phyloP scores from a whole-genome alignment of 306 rosid genomes.

The Parietaria judaica region DNA sequence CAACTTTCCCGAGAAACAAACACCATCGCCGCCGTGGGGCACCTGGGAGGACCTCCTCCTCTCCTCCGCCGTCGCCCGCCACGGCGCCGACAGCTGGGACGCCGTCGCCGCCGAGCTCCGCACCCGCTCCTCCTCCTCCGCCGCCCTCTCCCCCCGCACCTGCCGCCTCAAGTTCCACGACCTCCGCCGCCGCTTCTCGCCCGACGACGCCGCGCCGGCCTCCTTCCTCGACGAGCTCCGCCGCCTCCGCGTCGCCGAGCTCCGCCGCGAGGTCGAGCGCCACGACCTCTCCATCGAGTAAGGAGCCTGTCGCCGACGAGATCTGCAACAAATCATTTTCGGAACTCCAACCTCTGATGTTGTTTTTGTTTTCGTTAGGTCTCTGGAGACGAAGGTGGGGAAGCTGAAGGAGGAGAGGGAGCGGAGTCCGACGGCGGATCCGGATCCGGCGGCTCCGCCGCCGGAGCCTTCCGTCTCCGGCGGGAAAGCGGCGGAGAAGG shows the following conservation, averaged over 20 bases:
- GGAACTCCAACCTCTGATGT: not conserved
- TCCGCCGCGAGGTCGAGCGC: constrained; percentile 23
- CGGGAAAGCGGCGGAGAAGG: constrained; percentile 5
- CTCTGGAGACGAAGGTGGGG: constrained; percentile 24
- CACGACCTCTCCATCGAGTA: constrained; percentile 26
- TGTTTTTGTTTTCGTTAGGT: constrained; percentile 3
- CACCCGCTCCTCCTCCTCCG: constrained; percentile 15
- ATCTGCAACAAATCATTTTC: not conserved
- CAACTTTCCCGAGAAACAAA: constrained; percentile 19
- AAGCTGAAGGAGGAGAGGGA: constrained; percentile 16
- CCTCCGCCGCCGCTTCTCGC: constrained; percentile 21
- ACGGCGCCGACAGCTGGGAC: constrained; percentile 27
- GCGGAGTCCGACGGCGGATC: constrained; percentile 17
- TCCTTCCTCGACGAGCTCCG: constrained; percentile 27
- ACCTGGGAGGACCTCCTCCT: constrained; percentile 33
- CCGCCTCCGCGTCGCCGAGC: constrained; percentile 28
- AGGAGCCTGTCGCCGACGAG: not conserved
- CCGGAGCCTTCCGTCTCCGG: constrained; percentile 1
- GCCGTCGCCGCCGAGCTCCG: constrained; percentile 23
- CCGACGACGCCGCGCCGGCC: not conserved
- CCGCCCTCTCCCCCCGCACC: constrained; percentile 16
- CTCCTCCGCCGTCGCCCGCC: constrained; percentile 28
- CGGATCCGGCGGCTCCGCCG: not conserved
- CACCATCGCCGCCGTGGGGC: constrained; percentile 11
- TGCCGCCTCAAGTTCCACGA: constrained; percentile 22